A percentile compares a stretch with the other conserved stretches of the same genome.
Evolutionary conservation across 2,329 filamentous ascomycete species (phyloP).

Genomic region (Talaromyces verruculosus): DNA sequence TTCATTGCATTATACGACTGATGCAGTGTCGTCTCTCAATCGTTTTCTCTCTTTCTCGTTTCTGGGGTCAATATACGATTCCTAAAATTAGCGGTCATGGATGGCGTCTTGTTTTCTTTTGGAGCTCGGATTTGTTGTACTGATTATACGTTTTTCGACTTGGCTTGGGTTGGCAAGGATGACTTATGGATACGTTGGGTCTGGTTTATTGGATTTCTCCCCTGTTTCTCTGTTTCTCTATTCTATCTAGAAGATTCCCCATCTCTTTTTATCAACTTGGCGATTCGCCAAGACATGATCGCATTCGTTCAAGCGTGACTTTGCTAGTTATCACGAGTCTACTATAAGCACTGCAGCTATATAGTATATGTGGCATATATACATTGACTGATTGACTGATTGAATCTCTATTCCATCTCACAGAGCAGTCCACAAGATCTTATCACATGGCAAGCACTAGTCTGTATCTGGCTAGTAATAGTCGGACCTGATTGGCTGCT

Average conservation of each 20-base stretch:
- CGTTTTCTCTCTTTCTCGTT: background rate
- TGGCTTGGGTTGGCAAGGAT: conserved; percentile 19
- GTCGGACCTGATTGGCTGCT: background rate
- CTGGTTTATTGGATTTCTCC: conserved; percentile 1
- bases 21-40: background rate
- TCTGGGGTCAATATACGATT: conserved; percentile 5
- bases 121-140: conserved; percentile 11
- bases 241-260: conserved; percentile 17
- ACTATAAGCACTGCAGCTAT: background rate
- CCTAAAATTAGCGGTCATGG: conserved; percentile 33
- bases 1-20: background rate
- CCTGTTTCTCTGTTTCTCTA: background rate
- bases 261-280: conserved; percentile 6
- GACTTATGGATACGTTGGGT: conserved; percentile 10
- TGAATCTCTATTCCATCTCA: background rate
- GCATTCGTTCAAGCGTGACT: conserved; percentile 14
- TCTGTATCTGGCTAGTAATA: background rate
- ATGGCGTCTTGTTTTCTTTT: conserved; percentile 29
- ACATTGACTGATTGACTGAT: background rate
- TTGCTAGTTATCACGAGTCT: conserved; percentile 1
- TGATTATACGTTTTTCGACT: conserved; percentile 23
- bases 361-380: background rate
- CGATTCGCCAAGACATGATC: background rate
- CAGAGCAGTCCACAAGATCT: background rate
- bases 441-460: background rate